Percentiles rank a stretch among this genome's conserved stretches.
Evolutionary conservation across 371 early-diverging fungal species (phyloP).

Genomic region (Blakeslea trispora): DNA sequence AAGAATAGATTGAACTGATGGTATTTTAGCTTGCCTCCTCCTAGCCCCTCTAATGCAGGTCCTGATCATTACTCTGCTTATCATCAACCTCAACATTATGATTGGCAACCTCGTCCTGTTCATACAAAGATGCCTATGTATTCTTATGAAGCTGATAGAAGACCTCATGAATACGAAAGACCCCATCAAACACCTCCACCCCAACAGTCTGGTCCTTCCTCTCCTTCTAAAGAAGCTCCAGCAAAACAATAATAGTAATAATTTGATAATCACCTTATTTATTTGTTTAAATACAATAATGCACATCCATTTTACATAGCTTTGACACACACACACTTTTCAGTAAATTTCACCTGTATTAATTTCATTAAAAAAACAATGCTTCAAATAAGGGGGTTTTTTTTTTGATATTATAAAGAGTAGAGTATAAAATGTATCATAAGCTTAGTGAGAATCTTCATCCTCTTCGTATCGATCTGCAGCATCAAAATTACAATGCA

Average conservation of each 20-base stretch:
- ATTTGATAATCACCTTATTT: constrained; percentile 1
- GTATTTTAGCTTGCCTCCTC: constrained; percentile 14
- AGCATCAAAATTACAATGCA: constrained; percentile 51
- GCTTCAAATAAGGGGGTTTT: too few species aligned
- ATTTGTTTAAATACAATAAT: background rate
- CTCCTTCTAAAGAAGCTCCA: constrained; percentile 4
- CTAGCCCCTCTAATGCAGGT: background rate
- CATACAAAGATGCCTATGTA: constrained; percentile 8
- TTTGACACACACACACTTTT: too few species aligned
- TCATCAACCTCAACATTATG: constrained; percentile 11
- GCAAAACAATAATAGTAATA: constrained; percentile 4
- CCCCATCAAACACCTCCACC: constrained; percentile 2
- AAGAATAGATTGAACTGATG: background rate
- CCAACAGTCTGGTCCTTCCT: constrained; percentile 5
- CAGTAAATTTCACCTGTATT: too few species aligned
- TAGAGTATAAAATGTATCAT: too few species aligned
- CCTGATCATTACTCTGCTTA: constrained; percentile 16
- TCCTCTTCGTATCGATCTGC: constrained; percentile 19
- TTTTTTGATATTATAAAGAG: too few species aligned
- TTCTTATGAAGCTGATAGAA: constrained; percentile 10
- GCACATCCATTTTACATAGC: too few species aligned
- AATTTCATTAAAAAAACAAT: too few species aligned
- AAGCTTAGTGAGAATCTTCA: background rate
- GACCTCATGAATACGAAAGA: constrained; percentile 8
- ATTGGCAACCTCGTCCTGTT: constrained; percentile 10